Conservation (phyloP, 345 rosid species). For the Trapa bicornis region DNA sequence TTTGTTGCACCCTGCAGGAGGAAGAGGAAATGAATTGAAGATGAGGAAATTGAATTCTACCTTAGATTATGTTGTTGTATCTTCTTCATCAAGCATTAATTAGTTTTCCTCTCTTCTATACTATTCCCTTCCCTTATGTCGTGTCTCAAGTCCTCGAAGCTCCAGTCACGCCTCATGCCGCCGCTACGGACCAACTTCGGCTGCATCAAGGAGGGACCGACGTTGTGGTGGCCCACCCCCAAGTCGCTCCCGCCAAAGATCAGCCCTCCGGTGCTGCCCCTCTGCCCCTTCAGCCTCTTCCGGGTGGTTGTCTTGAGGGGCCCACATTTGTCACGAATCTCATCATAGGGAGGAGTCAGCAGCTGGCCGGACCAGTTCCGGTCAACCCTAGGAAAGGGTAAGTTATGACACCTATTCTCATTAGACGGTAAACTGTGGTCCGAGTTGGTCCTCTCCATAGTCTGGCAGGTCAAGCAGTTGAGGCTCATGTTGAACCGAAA, state of each 20-base stretch:
- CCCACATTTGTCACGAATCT: slow-evolving; percentile 12
- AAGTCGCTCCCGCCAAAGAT: slow-evolving; percentile 13
- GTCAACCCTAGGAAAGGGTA: slow-evolving; percentile 13
- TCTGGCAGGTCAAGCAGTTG: slow-evolving; percentile 24
- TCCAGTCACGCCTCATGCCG: slow-evolving; percentile 94
- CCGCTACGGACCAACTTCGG: slow-evolving; percentile 68
- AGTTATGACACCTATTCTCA: neutral
- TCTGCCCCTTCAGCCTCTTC: slow-evolving; percentile 26
- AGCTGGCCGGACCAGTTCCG: slow-evolving; percentile 40
- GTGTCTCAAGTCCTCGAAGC: slow-evolving; percentile 61
- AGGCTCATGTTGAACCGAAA: slow-evolving; percentile 22
- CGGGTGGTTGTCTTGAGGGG: neutral
- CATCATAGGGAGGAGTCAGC: slow-evolving; percentile 13
- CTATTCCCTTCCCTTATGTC: slow-evolving; percentile 4
- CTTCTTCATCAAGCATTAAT: too few species aligned
- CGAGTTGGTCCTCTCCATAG: slow-evolving; percentile 22
- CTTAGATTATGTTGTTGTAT: too few species aligned
- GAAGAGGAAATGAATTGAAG: too few species aligned
- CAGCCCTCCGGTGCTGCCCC: neutral
- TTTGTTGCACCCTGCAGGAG: too few species aligned
- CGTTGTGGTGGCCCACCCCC: slow-evolving; percentile 3
- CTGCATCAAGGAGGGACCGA: slow-evolving; percentile 10
- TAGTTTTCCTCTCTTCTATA: neutral
- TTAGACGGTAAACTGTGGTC: slow-evolving; percentile 8
- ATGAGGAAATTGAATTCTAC: too few species aligned